phyloP scores from a whole-genome alignment of 139 green algal species.

The Yamagishiella unicocca region DNA sequence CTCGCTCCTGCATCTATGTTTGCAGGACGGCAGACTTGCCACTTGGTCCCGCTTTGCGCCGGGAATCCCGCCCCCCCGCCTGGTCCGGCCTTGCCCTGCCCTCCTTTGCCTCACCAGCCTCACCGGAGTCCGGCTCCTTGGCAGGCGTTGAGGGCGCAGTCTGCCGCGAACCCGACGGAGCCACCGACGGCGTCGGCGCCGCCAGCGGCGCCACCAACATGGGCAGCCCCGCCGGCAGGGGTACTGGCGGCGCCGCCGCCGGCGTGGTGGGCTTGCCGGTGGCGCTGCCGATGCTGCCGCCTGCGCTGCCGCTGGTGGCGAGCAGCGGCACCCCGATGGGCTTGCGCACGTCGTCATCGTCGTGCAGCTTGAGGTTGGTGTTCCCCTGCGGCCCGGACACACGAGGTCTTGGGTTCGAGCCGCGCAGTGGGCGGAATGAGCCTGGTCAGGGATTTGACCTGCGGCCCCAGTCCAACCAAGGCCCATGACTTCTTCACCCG shows the following conservation, averaged over 20 bases:
- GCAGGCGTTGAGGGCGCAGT: conserved; percentile 26
- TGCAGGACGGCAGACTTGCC: no score
- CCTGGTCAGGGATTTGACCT: no score
- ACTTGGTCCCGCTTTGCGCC: no score
- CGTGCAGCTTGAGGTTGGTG: conserved; percentile 49
- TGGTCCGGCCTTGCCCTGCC: not conserved
- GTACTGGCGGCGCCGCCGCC: not conserved
- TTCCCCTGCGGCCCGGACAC: conserved; percentile 56
- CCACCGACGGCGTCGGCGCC: not conserved
- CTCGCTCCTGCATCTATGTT: no score
- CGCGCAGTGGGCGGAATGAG: no score
- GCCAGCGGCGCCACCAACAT: conserved; percentile 36
- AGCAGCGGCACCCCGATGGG: not conserved
- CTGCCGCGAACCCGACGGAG: not conserved
- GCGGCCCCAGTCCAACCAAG: no score
- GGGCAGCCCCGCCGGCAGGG: conserved; percentile 1
- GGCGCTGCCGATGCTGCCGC: not conserved
- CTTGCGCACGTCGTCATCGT: conserved; percentile 50
- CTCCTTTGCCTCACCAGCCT: no score
- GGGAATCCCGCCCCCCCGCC: not conserved
- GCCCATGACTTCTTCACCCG: no score
- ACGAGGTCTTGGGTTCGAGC: not conserved
- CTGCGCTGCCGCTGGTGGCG: not conserved
- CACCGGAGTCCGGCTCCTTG: conserved; percentile 41
- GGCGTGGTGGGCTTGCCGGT: conserved; percentile 9